Conservation (phyloP, 805 yeast species). For the Nakazawaea holstii region DNA sequence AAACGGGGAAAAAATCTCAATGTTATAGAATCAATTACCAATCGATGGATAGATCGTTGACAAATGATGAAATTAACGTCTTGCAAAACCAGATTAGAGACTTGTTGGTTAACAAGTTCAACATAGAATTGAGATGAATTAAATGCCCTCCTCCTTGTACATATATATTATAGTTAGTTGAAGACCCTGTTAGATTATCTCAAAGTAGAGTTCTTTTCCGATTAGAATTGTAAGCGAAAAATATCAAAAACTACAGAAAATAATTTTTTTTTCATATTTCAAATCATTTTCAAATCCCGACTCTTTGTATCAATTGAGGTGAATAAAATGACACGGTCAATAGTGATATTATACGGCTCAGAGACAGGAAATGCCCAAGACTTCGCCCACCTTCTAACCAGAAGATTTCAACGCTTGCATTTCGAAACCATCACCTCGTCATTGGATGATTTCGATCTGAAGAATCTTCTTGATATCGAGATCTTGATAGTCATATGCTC, state of each 20-base stretch:
- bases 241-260: background rate
- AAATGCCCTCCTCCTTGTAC: background rate
- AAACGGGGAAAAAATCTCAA: slow-evolving; percentile 67
- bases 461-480: slow-evolving; percentile 42
- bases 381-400: slow-evolving; percentile 61
- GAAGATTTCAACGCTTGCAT: slow-evolving; percentile 48
- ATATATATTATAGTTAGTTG: background rate
- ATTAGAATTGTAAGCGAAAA: background rate
- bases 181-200: background rate
- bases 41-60: slow-evolving; percentile 89
- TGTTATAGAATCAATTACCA: slow-evolving; percentile 92
- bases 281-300: background rate
- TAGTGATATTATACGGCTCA: slow-evolving; percentile 77
- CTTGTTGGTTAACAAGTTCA: slow-evolving; percentile 45
- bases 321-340: slow-evolving; percentile 19
- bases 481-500: slow-evolving; percentile 62
- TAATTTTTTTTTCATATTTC: background rate
- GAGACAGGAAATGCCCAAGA: slow-evolving; percentile 93
- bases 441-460: slow-evolving; percentile 57
- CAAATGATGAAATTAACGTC: slow-evolving; percentile 76
- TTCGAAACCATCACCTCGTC: slow-evolving; percentile 43
- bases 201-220: background rate
- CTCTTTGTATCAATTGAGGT: background rate
- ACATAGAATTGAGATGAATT: slow-evolving; percentile 35
- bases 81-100: slow-evolving; percentile 63